Conservation (phyloP, 306 rosid species). For the Quercus suber region DNA sequence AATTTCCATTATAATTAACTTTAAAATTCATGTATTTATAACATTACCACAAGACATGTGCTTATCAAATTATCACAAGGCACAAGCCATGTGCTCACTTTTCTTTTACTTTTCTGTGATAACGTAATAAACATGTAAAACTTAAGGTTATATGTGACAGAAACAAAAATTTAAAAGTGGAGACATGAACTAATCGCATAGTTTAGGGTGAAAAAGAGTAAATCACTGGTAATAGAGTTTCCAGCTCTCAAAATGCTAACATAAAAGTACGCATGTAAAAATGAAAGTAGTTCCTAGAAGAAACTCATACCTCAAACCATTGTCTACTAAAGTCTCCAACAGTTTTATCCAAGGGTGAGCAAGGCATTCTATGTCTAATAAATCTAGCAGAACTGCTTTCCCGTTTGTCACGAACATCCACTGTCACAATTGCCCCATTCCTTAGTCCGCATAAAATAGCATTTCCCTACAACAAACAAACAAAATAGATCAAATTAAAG, state of each 20-base stretch:
- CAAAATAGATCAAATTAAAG: constrained; percentile 14
- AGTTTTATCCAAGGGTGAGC: constrained; percentile 28
- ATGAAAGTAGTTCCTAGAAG: neutral
- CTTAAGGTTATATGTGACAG: no score
- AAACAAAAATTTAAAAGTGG: no score
- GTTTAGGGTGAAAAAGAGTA: no score
- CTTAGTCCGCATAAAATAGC: constrained; percentile 83
- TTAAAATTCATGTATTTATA: no score
- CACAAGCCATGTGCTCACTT: no score
- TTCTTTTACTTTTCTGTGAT: no score
- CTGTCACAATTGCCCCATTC: constrained; percentile 78
- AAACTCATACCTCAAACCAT: constrained; percentile 59
- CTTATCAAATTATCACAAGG: no score
- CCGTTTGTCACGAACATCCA: constrained; percentile 69
- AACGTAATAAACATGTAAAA: no score
- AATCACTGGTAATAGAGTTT: neutral
- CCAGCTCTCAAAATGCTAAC: neutral
- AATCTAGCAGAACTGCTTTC: constrained; percentile 40
- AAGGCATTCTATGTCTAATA: constrained; percentile 42
- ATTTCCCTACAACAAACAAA: constrained; percentile 62
- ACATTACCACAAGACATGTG: no score
- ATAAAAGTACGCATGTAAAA: neutral
- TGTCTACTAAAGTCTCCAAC: constrained; percentile 38
- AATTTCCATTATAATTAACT: no score
- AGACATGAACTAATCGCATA: no score